Base-by-base conservation (phyloP, 225 moss, liverwort and hornwort genomes). In the Sphagnum contortum region DNA sequence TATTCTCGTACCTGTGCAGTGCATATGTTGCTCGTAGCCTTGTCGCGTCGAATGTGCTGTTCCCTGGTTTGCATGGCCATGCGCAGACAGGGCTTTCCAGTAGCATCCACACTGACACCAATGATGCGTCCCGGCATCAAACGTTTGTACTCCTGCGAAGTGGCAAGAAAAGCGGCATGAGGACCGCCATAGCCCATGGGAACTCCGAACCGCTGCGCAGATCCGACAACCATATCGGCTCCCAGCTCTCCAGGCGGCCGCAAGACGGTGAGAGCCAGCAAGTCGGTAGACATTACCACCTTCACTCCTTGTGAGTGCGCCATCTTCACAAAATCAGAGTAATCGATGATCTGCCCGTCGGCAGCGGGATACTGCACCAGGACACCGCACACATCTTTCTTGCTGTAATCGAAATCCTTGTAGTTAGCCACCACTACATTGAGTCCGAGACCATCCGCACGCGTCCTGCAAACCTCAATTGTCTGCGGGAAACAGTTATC, bases 1-100 rank as follows among this genome's bases (percentile, higher is more conserved):
- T 29, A 29, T 29, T 29, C 0, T 29, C 29, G 29, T 29, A 94
- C 94, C 91, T 94, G 94, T 13, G 96, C 96, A 9, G 96, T 98
- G 47, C 96, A 98, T 68, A 98, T 98, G 71, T 98, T 98, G 77
- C 96, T 98, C 13, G 96, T 98, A 10, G 96, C 96, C 79, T 98
- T 98, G 77, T 92, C 92, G 61, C 96, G 88, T 53, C 96, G 88
- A 69, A 98, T 98, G 64, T 92, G 92, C 74, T 92, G 96, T 75
- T 98, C 96, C 64, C 96, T 88, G 44, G 96, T 98, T 80, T 98
- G 96, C 96, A 98, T 98, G 64, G 96, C 96, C 96, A 98, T 98
- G 44, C 96, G 87, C 66, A 98, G 71, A 48, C 90, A 88, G 5
- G 96, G 96, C 73, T 98, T 98, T 5, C 96, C 96, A 11, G 79